phyloP scores from a whole-genome alignment of 345 rosid species.

The Clausena lansium region DNA sequence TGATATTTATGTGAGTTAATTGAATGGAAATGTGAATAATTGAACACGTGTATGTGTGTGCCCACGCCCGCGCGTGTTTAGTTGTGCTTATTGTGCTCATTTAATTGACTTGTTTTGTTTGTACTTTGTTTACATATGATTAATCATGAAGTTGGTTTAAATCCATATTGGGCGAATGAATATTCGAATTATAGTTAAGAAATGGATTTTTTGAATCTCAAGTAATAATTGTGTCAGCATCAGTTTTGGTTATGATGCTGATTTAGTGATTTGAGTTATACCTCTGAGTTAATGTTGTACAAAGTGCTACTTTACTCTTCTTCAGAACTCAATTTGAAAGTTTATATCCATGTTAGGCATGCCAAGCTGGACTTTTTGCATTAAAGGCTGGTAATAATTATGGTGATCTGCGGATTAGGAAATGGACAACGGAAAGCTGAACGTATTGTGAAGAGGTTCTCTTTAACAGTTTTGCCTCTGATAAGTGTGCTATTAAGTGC shows the following conservation, averaged over 20 bases:
- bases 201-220: background rate
- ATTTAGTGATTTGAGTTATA: background rate
- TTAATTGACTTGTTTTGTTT: background rate
- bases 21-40: background rate
- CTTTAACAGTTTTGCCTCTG: background rate
- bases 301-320: background rate
- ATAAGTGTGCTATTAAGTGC: background rate
- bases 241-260: background rate
- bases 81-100: background rate
- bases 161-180: background rate
- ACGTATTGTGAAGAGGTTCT: background rate
- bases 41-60: background rate
- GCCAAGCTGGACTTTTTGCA: conserved; percentile 2
- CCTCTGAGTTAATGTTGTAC: background rate
- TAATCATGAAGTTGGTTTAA: background rate
- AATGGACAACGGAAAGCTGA: background rate
- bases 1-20: conserved; percentile 83
- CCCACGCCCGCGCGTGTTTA: no score
- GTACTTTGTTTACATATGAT: conserved; percentile 6
- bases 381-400: background rate
- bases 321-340: background rate
- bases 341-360: background rate
- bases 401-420: background rate
- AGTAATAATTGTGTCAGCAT: background rate
- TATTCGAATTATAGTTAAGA: background rate